Conservation (phyloP, 768 basidiomycete genomes). For the Coprinellus aureogranulatus region DNA sequence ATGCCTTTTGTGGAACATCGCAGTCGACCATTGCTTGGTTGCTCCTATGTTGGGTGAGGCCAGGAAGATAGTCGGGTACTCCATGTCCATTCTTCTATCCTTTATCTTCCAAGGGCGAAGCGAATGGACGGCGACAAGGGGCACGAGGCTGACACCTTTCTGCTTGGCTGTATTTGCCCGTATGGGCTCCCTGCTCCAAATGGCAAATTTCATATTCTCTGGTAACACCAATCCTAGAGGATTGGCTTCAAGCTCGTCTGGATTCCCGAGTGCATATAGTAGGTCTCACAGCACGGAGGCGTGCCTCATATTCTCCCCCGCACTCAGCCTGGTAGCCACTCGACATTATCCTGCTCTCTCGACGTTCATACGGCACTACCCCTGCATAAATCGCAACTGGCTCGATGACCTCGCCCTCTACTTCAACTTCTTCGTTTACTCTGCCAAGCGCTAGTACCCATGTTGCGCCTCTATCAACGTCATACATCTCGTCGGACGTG, state of each 20-base stretch:
- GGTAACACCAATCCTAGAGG: conserved; percentile 1
- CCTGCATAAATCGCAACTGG: neutral
- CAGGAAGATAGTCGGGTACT: no score
- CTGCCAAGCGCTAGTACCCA: neutral
- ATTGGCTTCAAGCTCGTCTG: neutral
- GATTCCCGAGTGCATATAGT: neutral
- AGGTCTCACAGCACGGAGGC: neutral
- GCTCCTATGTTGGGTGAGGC: no score
- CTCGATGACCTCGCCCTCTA: conserved; percentile 3
- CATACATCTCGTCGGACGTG: neutral
- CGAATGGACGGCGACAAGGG: neutral
- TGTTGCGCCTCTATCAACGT: neutral
- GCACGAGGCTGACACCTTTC: neutral
- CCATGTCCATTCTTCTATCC: neutral
- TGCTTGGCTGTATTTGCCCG: neutral
- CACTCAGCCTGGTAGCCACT: neutral
- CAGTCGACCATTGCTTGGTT: neutral
- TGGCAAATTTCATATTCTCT: neutral
- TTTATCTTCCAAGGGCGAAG: neutral
- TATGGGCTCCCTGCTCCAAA: neutral
- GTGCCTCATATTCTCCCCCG: neutral
- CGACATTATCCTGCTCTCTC: neutral
- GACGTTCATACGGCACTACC: neutral
- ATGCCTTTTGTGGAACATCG: neutral
- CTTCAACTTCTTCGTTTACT: conserved; percentile 3